Percentiles rank a stretch among this genome's conserved stretches.
Evolutionary conservation across 2,329 filamentous ascomycete species (phyloP).

Genomic region (Trichoderma semiorbis): DNA sequence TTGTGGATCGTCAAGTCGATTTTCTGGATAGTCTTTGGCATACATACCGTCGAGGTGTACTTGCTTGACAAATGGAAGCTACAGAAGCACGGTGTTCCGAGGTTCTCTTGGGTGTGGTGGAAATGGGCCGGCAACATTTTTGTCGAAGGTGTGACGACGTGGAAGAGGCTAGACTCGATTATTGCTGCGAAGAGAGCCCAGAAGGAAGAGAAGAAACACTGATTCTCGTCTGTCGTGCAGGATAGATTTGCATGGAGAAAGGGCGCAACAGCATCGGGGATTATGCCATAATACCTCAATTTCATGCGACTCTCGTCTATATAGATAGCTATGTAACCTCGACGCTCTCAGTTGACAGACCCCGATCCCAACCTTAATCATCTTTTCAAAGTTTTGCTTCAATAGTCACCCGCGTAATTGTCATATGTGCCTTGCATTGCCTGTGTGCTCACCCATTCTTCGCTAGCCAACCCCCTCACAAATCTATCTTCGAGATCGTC

Average conservation of each 20-base stretch:
- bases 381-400: background rate
- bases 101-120: conserved; percentile 49
- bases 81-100: conserved; percentile 45
- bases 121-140: conserved; percentile 52
- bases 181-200: conserved; percentile 43
- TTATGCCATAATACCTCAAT: background rate
- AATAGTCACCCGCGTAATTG: conserved; percentile 44
- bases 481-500: conserved; percentile 56
- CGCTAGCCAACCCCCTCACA: conserved; percentile 51
- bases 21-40: conserved; percentile 54
- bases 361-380: background rate
- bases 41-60: conserved; percentile 64
- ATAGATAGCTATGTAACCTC: background rate
- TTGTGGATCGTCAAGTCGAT: conserved; percentile 57
- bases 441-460: conserved; percentile 63
- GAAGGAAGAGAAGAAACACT: conserved; percentile 40
- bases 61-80: conserved; percentile 49
- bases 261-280: background rate
- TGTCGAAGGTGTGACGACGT: conserved; percentile 51
- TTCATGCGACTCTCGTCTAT: background rate
- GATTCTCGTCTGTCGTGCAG: background rate
- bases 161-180: conserved; percentile 49
- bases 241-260: background rate
- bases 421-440: conserved; percentile 56
- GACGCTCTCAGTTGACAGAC: background rate